Base-by-base conservation (phyloP, 208 protist genomes). In the Crithidia thermophila region DNA sequence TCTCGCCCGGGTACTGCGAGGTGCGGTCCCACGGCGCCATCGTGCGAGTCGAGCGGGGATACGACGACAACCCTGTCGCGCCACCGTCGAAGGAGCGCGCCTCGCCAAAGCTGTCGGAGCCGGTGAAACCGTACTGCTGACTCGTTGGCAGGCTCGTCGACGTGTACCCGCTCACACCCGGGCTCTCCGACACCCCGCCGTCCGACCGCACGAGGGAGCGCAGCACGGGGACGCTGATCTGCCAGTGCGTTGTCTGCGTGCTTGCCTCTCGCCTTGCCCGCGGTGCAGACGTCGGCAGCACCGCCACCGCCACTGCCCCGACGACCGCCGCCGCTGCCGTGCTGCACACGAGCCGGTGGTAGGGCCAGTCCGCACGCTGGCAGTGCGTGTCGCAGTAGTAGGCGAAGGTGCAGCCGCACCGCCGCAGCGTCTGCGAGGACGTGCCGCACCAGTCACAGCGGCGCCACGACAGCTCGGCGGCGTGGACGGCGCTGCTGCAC, bases 361-460 rank as follows among this genome's bases (percentile, higher is more conserved):
- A 51, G 5, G 79, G 37, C 82, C 82, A 88, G 63, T 83, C 70
- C 25, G 56, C 75, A 13, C 65, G 70, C 55, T 89, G 83, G 56
- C 79, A 84, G 18, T 52, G 33, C 3, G 56, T 64, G 27, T 67
- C 67, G 67, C 83, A 85, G 64, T 84, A 85, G 46, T 36, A 67
- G 4, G 52, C 73, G 4, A 68, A 60, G 46, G 51, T 66, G 66
- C 79, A 89, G 6, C 67, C 63, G 51, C 76, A 89, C 59, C 56
- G 55, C 30, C 69, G 56, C 39, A 80, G 47, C 4, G 46, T 56
- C 14, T 67, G 49, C 1, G 64, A 69, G 33, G 53, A 34, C 34
- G 14, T 30, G 14, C 28, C 56, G 40, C 40, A 76, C 67, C 57
- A 73, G 58, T 73, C 67, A 9, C 67, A 73, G 31, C 50, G 56